These are phyloP conservation scores for Quercus ilex DNA, from an alignment of 306 rosid species.

Conservation along the genomic window DNA sequence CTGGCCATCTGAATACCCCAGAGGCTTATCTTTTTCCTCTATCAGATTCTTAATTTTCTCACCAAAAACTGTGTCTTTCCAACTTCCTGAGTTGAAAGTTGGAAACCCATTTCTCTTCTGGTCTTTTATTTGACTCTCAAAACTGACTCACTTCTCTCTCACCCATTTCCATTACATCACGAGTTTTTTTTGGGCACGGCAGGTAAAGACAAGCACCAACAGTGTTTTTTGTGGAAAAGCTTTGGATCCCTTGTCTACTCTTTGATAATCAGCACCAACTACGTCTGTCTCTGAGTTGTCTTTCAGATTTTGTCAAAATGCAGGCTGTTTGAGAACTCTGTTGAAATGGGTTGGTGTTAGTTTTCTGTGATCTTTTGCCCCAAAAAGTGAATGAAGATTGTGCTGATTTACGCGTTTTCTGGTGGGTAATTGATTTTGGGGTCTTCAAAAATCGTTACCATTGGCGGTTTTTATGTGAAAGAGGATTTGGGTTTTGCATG, in stretches of 20 bases:
- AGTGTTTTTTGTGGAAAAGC: not conserved
- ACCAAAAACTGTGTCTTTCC: no score
- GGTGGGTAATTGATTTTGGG: conserved; percentile 28
- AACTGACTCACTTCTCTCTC: not conserved
- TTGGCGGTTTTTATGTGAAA: conserved; percentile 2
- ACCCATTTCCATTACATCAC: not conserved
- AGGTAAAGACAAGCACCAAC: no score
- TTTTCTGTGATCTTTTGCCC: conserved; percentile 16
- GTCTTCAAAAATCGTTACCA: conserved; percentile 1
- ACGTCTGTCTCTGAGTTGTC: conserved; percentile 17
- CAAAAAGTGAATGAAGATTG: conserved; percentile 33
- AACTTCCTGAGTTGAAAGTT: not conserved
- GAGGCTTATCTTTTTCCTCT: no score
- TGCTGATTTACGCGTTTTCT: conserved; percentile 30
- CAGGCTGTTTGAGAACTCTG: conserved; percentile 19
- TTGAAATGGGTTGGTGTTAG: conserved; percentile 9
- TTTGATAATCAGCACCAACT: not conserved
- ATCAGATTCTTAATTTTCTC: no score
- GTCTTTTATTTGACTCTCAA: not conserved
- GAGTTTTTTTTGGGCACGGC: not conserved
- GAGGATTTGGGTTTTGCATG: conserved; percentile 33
- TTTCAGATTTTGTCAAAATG: conserved; percentile 44
- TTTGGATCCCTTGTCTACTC: not conserved
- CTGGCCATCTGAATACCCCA: no score
- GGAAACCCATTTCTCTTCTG: not conserved